Percentiles rank a stretch among this genome's conserved stretches.
phyloP scores from a whole-genome alignment of 768 basidiomycete genomes.

The Daedaleopsis sinensis region DNA sequence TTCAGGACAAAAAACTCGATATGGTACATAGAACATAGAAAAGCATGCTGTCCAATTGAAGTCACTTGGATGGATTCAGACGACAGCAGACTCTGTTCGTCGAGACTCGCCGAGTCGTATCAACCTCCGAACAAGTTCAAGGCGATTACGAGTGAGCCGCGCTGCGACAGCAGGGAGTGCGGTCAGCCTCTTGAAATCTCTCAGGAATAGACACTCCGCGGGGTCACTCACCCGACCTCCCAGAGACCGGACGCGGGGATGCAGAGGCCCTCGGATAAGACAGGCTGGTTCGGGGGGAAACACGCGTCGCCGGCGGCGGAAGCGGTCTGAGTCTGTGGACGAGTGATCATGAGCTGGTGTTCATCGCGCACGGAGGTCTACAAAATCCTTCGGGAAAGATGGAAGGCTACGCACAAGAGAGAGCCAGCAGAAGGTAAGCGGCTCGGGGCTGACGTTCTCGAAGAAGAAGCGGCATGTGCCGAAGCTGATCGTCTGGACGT shows the following conservation, averaged over 20 bases:
- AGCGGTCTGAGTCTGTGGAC: constrained; percentile 11
- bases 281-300: constrained; percentile 24
- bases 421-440: constrained; percentile 28
- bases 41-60: too few relatives aligned
- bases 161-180: too few relatives aligned
- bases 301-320: constrained; percentile 22
- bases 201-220: too few relatives aligned
- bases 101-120: too few relatives aligned
- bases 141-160: not conserved
- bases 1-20: too few relatives aligned
- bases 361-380: not conserved
- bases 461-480: constrained; percentile 31
- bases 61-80: too few relatives aligned
- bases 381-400: not conserved
- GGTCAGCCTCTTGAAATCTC: too few relatives aligned
- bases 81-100: too few relatives aligned
- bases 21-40: too few relatives aligned
- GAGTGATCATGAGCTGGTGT: not conserved
- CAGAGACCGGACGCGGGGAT: constrained; percentile 11
- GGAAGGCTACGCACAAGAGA: constrained; percentile 10
- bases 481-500: constrained; percentile 26
- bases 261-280: constrained; percentile 21
- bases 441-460: constrained; percentile 22
- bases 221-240: constrained; percentile 21
- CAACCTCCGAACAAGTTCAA: too few relatives aligned